Conservation (phyloP, 495 filamentous ascomycete genomes). For the Friedmanniomyces simplex region DNA sequence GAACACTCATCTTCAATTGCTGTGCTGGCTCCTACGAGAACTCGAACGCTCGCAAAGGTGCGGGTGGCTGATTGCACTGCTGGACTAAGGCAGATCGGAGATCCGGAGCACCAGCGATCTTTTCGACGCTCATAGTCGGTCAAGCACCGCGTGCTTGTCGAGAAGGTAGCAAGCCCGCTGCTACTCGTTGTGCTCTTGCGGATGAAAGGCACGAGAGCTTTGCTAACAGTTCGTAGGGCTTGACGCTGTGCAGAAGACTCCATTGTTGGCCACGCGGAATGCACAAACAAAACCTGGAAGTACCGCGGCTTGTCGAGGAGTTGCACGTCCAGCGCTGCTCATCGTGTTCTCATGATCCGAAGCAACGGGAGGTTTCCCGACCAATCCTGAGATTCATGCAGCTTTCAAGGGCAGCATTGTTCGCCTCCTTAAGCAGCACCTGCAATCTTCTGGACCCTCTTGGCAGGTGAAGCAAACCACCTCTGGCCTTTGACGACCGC, state of each 20-base stretch:
- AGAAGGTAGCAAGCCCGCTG: neutral
- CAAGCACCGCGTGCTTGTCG: neutral
- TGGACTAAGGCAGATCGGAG: neutral
- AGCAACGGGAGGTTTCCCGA: too few species aligned
- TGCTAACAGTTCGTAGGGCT: neutral
- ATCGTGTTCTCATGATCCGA: too few species aligned
- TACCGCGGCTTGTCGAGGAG: too few species aligned
- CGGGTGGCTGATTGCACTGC: neutral
- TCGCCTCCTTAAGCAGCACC: neutral
- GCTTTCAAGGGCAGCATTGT: too few species aligned
- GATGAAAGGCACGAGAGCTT: neutral
- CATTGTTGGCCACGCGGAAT: too few species aligned
- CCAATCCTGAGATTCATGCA: too few species aligned
- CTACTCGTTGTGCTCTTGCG: neutral
- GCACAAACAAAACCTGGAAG: too few species aligned
- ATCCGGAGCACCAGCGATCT: neutral
- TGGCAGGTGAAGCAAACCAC: neutral
- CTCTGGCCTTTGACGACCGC: neutral
- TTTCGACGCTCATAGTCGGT: too few species aligned
- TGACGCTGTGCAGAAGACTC: too few species aligned
- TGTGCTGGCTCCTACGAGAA: too few species aligned
- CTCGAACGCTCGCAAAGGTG: neutral
- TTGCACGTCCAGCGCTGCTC: too few species aligned
- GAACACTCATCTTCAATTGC: too few species aligned
- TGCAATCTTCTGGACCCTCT: neutral